Evolutionary conservation across 2,329 filamentous ascomycete species (phyloP).

Genomic region (Fusarium guadeloupense): DNA sequence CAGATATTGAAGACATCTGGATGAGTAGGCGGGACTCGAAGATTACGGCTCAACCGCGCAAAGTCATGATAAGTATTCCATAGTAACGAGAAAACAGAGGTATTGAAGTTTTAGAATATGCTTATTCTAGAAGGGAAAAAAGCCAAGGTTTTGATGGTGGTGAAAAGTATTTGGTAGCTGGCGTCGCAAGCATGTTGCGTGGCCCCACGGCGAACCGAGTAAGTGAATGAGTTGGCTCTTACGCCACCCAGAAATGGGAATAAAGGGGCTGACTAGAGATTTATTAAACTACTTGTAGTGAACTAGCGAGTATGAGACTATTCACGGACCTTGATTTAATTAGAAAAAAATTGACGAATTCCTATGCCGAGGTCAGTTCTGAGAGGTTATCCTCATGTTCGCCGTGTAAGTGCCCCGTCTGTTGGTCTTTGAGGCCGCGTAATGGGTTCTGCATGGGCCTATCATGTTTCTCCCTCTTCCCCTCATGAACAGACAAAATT

Average conservation of each 20-base stretch:
- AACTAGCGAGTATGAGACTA: background rate
- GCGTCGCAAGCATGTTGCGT: conserved; percentile 49
- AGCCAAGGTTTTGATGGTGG: conserved; percentile 26
- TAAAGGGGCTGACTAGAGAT: background rate
- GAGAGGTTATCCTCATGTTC: background rate
- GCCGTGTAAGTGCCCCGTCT: conserved; percentile 14
- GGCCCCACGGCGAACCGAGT: conserved; percentile 45
- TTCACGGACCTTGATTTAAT: background rate
- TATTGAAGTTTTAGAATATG: background rate
- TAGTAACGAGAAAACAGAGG: background rate
- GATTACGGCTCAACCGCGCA: conserved; percentile 10
- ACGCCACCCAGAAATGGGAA: conserved; percentile 30
- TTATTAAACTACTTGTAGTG: background rate
- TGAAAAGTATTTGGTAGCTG: conserved; percentile 21
- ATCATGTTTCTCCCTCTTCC: conserved; percentile 3
- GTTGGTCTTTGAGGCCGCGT: conserved; percentile 26
- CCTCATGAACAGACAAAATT: conserved; percentile 12
- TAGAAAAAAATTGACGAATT: background rate
- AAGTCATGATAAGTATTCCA: conserved; percentile 7
- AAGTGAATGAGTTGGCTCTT: conserved; percentile 35
- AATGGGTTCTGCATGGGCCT: conserved; percentile 23
- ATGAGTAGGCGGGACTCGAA: background rate
- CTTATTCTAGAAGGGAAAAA: background rate
- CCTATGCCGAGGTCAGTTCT: background rate
- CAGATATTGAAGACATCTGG: background rate